These are phyloP conservation scores for Talaromyces atroroseus DNA, from an alignment of 2,329 filamentous ascomycete species.

Conservation along the genomic window DNA sequence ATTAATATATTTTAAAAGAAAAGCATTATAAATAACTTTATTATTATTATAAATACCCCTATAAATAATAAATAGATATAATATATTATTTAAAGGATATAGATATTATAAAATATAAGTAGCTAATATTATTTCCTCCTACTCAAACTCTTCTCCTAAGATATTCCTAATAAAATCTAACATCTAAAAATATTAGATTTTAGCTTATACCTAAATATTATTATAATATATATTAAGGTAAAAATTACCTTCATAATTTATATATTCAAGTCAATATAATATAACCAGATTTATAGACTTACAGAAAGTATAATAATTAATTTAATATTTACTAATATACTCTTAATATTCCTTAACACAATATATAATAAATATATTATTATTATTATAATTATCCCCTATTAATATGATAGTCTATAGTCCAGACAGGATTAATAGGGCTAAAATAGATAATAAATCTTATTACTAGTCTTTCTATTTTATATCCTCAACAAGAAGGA, in stretches of 20 bases:
- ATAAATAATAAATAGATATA: too few species aligned
- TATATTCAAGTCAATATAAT: neutral
- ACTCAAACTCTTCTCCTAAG: too few species aligned
- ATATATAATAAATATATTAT: neutral
- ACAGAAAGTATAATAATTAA: neutral
- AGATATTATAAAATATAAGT: too few species aligned
- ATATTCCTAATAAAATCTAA: too few species aligned
- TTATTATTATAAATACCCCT: too few species aligned
- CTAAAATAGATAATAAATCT: neutral
- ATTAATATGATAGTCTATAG: neutral
- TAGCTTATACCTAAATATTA: too few species aligned
- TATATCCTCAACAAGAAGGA: neutral
- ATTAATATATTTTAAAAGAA: too few species aligned
- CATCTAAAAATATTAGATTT: too few species aligned
- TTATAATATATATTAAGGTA: too few species aligned
- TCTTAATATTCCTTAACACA: neutral
- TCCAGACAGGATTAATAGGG: neutral
- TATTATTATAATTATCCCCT: neutral
- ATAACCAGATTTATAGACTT: neutral
- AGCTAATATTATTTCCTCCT: too few species aligned
- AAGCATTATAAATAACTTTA: too few species aligned
- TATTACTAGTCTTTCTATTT: neutral
- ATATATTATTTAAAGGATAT: too few species aligned
- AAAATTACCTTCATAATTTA: neutral
- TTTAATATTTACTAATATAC: neutral